Conservation (phyloP, 2,329 filamentous ascomycete species). For the Botrytis elliptica region DNA sequence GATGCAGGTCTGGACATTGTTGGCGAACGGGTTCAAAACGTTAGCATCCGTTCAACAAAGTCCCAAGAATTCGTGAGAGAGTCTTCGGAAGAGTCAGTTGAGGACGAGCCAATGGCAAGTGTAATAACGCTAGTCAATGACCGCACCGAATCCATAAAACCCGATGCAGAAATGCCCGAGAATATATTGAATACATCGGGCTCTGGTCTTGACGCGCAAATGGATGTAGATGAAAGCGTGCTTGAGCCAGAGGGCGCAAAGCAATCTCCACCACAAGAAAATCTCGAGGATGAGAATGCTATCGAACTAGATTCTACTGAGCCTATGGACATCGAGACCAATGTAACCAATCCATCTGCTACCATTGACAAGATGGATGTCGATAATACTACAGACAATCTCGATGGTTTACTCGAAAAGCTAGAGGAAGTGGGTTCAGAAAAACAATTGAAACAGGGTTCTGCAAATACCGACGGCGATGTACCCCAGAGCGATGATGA, state of each 20-base stretch:
- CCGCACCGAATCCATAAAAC: not conserved
- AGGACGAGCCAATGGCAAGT: not conserved
- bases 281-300: not conserved
- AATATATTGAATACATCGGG: not conserved
- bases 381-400: constrained; percentile 3
- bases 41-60: not conserved
- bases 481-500: not conserved
- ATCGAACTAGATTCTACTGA: not conserved
- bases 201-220: not conserved
- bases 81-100: constrained; percentile 4
- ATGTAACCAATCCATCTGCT: not conserved
- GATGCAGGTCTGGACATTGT: not conserved
- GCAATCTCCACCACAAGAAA: not conserved
- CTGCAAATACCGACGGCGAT: not conserved
- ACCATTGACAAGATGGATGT: not conserved
- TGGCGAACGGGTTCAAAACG: not conserved
- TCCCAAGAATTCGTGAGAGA: not conserved
- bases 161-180: not conserved
- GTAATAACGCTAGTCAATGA: not conserved
- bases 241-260: not conserved
- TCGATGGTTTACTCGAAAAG: constrained; percentile 11
- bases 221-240: not conserved
- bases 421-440: not conserved
- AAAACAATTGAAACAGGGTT: not conserved
- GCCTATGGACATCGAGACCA: constrained; percentile 4